These are phyloP conservation scores for Yarrowia sp. DNA, from an alignment of 805 yeast genomes.

Conservation along the genomic window DNA sequence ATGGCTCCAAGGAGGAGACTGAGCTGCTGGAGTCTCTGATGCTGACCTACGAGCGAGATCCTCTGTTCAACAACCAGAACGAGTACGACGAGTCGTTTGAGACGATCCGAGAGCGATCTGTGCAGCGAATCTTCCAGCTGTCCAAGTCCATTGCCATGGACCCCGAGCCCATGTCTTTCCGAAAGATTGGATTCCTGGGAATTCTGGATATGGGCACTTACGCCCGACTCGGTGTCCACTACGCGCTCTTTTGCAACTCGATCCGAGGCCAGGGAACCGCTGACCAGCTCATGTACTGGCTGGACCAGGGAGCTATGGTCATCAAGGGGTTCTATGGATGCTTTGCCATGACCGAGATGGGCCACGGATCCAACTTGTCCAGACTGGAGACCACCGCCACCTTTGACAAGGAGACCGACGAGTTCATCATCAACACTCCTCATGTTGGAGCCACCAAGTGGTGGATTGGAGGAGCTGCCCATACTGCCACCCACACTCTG, in stretches of 20 bases:
- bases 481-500: constrained; percentile 81
- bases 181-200: constrained; percentile 35
- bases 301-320: constrained; percentile 50
- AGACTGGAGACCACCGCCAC: constrained; percentile 88
- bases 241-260: constrained; percentile 78
- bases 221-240: constrained; percentile 84
- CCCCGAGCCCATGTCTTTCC: constrained; percentile 35
- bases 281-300: constrained; percentile 83
- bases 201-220: constrained; percentile 68
- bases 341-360: constrained; percentile 90
- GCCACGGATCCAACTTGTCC: constrained; percentile 93
- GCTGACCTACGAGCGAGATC: constrained; percentile 54
- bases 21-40: constrained; percentile 42
- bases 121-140: constrained; percentile 38
- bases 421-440: constrained; percentile 79
- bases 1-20: constrained; percentile 45
- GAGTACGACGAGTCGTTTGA: constrained; percentile 50
- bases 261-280: constrained; percentile 84
- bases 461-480: constrained; percentile 99
- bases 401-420: constrained; percentile 61
- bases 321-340: constrained; percentile 61
- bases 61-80: constrained; percentile 46
- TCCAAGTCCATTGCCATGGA: constrained; percentile 32
- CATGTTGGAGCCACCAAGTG: constrained; percentile 91
- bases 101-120: constrained; percentile 41